Conservation (phyloP, 1,284 basidiomycete species). For the Macrocystidia cucumis region DNA sequence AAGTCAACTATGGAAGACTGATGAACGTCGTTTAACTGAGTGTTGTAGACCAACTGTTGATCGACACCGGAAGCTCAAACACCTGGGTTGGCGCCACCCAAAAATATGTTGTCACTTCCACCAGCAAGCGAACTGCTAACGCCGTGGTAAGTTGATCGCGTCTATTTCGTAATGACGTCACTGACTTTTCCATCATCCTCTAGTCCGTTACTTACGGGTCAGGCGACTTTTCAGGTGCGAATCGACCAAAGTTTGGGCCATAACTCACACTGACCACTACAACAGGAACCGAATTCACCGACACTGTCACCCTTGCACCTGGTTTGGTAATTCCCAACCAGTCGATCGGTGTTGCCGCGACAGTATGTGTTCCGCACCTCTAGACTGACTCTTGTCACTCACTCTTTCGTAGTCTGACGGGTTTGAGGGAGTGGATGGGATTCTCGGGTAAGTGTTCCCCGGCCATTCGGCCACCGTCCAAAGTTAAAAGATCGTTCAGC, state of each 20-base stretch:
- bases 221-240: slow-evolving; percentile 40
- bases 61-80: neutral
- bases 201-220: slow-evolving; percentile 41
- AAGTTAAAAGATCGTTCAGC: too few relatives aligned
- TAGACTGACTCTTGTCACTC: neutral
- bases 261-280: slow-evolving; percentile 3
- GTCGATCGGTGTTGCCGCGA: slow-evolving; percentile 41
- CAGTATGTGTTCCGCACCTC: slow-evolving; percentile 2
- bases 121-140: slow-evolving; percentile 34
- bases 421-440: slow-evolving; percentile 41
- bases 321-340: slow-evolving; percentile 38
- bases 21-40: neutral
- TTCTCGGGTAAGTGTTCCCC: slow-evolving; percentile 33
- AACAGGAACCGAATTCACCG: slow-evolving; percentile 24
- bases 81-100: slow-evolving; percentile 44
- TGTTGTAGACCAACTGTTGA: neutral
- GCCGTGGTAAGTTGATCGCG: slow-evolving; percentile 27
- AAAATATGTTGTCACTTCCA: slow-evolving; percentile 30
- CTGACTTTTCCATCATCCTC: neutral
- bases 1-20: slow-evolving; percentile 15
- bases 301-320: slow-evolving; percentile 35
- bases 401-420: slow-evolving; percentile 20
- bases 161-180: neutral
- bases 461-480: too few relatives aligned
- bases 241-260: slow-evolving; percentile 2